These are phyloP conservation scores for Sporormia fimetaria DNA, from an alignment of 495 filamentous ascomycete genomes.

Conservation along the genomic window DNA sequence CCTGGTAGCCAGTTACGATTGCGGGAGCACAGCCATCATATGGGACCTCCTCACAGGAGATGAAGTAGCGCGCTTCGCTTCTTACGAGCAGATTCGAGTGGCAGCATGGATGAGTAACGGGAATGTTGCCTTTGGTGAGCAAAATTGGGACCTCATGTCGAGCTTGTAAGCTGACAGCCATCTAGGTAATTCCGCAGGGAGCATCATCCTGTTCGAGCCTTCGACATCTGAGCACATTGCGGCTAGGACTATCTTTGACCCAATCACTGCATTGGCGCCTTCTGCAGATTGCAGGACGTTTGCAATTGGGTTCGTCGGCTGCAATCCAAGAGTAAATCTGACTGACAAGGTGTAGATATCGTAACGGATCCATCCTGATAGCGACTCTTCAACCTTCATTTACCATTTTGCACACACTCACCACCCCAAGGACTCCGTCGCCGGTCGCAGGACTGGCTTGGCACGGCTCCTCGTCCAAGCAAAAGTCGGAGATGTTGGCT, in stretches of 20 bases:
- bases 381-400: slow-evolving; percentile 83
- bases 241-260: slow-evolving; percentile 83
- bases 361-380: slow-evolving; percentile 89
- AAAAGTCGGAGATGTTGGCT: slow-evolving; percentile 97
- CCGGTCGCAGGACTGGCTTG: slow-evolving; percentile 84
- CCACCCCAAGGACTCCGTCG: slow-evolving; percentile 68
- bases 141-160: background rate
- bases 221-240: slow-evolving; percentile 88
- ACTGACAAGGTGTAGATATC: slow-evolving; percentile 51
- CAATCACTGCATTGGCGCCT: slow-evolving; percentile 84
- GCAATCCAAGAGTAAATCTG: too few species aligned
- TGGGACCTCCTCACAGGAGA: slow-evolving; percentile 93
- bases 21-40: slow-evolving; percentile 81
- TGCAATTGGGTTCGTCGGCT: slow-evolving; percentile 70
- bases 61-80: slow-evolving; percentile 78
- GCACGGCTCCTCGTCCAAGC: slow-evolving; percentile 93
- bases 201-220: slow-evolving; percentile 90
- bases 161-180: slow-evolving; percentile 5
- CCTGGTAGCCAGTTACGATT: slow-evolving; percentile 87
- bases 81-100: slow-evolving; percentile 73
- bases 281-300: slow-evolving; percentile 89
- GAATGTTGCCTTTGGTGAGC: slow-evolving; percentile 90
- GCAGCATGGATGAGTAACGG: slow-evolving; percentile 97
- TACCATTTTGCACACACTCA: slow-evolving; percentile 87
- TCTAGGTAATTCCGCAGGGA: slow-evolving; percentile 76